Evolutionary conservation across 192 early-diverging fungal genomes (phyloP).

Genomic region (Tieghemiomyces parasiticus): DNA sequence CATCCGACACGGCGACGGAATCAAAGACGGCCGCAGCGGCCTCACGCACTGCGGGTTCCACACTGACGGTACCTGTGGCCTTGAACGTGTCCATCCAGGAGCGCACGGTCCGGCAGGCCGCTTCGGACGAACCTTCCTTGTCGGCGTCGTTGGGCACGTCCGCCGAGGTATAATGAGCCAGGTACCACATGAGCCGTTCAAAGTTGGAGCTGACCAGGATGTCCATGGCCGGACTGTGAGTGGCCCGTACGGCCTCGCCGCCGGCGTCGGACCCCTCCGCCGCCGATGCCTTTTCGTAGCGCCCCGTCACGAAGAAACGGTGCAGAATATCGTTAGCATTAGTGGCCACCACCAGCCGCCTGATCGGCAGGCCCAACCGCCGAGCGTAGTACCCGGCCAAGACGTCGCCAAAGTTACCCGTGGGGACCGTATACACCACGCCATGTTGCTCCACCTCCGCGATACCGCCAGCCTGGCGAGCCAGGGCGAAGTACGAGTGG

Average conservation of each 20-base stretch:
- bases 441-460: neutral
- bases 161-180: slow-evolving; percentile 39
- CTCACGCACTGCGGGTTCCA: slow-evolving; percentile 38
- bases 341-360: slow-evolving; percentile 75
- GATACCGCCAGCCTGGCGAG: slow-evolving; percentile 26
- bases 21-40: slow-evolving; percentile 57
- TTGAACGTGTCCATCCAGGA: slow-evolving; percentile 72
- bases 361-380: slow-evolving; percentile 81
- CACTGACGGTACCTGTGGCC: slow-evolving; percentile 51
- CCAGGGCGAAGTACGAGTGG: slow-evolving; percentile 66
- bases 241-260: slow-evolving; percentile 39
- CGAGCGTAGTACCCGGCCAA: slow-evolving; percentile 87
- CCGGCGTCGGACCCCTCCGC: slow-evolving; percentile 19
- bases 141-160: slow-evolving; percentile 19
- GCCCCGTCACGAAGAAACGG: slow-evolving; percentile 77
- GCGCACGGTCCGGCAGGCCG: slow-evolving; percentile 40
- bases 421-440: slow-evolving; percentile 70
- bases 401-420: slow-evolving; percentile 95
- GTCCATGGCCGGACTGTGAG: slow-evolving; percentile 93
- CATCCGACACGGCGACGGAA: slow-evolving; percentile 57
- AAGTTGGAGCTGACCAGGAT: slow-evolving; percentile 94
- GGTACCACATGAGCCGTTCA: slow-evolving; percentile 92
- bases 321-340: slow-evolving; percentile 96
- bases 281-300: slow-evolving; percentile 60
- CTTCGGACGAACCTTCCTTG: slow-evolving; percentile 22